These are phyloP conservation scores for Starmerella powellii DNA, from an alignment of 805 yeast species.

Conservation along the genomic window DNA sequence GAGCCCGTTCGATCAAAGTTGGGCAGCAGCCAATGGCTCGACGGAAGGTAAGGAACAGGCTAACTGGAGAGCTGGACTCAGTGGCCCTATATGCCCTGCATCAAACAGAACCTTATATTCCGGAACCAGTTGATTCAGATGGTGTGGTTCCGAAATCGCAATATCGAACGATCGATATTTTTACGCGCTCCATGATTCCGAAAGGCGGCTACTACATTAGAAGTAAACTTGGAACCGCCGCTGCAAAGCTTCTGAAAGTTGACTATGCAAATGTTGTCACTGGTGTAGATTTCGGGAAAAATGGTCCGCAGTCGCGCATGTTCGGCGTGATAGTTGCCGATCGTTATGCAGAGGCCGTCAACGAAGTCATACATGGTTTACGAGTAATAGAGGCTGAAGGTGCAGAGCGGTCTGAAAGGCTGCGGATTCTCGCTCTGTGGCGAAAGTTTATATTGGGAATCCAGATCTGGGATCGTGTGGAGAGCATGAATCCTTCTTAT, in stretches of 20 bases:
- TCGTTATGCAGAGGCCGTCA: slow-evolving; percentile 50
- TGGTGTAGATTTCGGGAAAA: slow-evolving; percentile 58
- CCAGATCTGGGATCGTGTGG: slow-evolving; percentile 24
- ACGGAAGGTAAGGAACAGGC: slow-evolving; percentile 24
- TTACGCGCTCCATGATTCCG: slow-evolving; percentile 71
- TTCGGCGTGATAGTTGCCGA: slow-evolving; percentile 66
- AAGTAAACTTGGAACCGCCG: slow-evolving; percentile 44
- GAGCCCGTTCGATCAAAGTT: slow-evolving; percentile 60
- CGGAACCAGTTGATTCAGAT: slow-evolving; percentile 46
- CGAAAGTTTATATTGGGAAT: slow-evolving; percentile 28
- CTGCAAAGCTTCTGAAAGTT: slow-evolving; percentile 57
- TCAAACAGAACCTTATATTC: slow-evolving; percentile 60
- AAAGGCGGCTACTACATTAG: slow-evolving; percentile 54
- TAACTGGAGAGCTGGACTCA: slow-evolving; percentile 20
- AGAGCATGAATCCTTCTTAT: slow-evolving; percentile 19
- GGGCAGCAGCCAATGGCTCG: slow-evolving; percentile 54
- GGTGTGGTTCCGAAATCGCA: slow-evolving; percentile 66
- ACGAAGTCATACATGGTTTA: slow-evolving; percentile 37
- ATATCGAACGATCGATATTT: slow-evolving; percentile 75
- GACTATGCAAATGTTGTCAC: slow-evolving; percentile 82
- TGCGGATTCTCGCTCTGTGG: slow-evolving; percentile 31
- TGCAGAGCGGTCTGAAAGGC: slow-evolving; percentile 32
- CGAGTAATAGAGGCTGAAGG: slow-evolving; percentile 40
- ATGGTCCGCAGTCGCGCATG: slow-evolving; percentile 41
- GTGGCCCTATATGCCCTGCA: slow-evolving; percentile 51